phyloP scores from a whole-genome alignment of 257 asterid species.

The Przewalskia tangutica region DNA sequence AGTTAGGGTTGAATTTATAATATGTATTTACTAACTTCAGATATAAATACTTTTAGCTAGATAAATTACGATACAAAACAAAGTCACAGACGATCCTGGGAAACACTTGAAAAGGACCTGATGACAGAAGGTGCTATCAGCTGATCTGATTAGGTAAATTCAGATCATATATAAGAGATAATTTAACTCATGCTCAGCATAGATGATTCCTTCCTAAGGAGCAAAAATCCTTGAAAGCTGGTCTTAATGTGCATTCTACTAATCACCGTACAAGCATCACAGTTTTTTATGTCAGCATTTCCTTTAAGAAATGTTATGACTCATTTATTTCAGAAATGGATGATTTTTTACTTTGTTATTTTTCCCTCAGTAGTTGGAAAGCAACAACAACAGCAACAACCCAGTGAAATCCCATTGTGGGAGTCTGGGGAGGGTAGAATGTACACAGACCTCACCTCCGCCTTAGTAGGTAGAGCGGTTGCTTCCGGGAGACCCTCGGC shows the following conservation, averaged over 20 bases:
- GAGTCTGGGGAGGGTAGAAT: too few relatives aligned
- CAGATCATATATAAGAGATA: not conserved
- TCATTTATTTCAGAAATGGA: not conserved
- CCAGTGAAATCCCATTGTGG: too few relatives aligned
- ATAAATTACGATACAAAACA: not conserved
- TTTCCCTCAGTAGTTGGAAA: not conserved
- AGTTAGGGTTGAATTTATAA: not conserved
- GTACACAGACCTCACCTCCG: too few relatives aligned
- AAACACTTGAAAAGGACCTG: too few relatives aligned
- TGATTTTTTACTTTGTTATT: not conserved
- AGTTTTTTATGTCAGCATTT: not conserved
- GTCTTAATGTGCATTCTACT: not conserved
- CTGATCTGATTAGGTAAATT: not conserved
- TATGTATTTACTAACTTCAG: not conserved
- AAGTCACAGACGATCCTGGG: too few relatives aligned
- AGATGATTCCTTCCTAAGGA: not conserved
- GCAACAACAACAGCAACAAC: too few relatives aligned
- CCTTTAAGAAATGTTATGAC: not conserved
- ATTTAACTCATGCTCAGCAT: not conserved
- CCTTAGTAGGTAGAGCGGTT: too few relatives aligned
- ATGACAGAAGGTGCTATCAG: too few relatives aligned
- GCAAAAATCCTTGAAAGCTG: not conserved
- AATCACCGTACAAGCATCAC: not conserved
- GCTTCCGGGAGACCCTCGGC: too few relatives aligned
- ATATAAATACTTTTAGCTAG: not conserved